Evolutionary conservation across 495 filamentous ascomycete genomes (phyloP), one percentile per base, ranked within the genome.

Genomic region (Trypethelium eluteriae): DNA sequence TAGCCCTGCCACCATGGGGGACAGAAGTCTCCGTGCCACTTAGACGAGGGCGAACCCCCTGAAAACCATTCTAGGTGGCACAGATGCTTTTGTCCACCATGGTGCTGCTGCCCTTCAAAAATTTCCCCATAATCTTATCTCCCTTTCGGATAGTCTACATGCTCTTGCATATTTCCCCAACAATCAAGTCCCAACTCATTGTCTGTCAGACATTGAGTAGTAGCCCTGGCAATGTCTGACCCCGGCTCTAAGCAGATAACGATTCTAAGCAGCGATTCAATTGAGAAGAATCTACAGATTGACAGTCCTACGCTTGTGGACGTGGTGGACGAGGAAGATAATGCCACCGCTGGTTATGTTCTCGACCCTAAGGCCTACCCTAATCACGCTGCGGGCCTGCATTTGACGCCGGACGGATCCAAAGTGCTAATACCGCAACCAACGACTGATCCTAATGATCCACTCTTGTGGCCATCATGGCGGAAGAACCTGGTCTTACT

Each of bases 341-440:
- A 69, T 38, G 64, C 67, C 12, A 39, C 65, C 16, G 59, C 65
- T 12, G 67, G 67, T 39, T 69, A 69, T 38, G 67, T 66, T 18
- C 67, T 69, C 53, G 64, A 69, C 59, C 67, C 67, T 18, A 50
- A 46, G 5, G 44, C 35, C 7, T 69, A 69, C 38, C 64, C 67
- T 6, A 39, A 66, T 53, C 57, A 69, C 56, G 67, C 67, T 25
- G 44, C 64, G 3, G 63, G 67, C 2, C 53, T 69, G 41, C 65
- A 69, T 38, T 44, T 57, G 18, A 67, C 65, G 12, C 10, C 10
- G 32, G 65, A 67, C 66, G 65, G 65, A 14, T 39, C n/a, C 10
- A 38, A 68, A 62, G 67, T 69, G 25, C 64, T 69, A 35, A 69
- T 69, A 34, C 67, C 67, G 32, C 67, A 69, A 56, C 67, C 67